Evolutionary conservation across 495 filamentous ascomycete genomes (phyloP), one percentile per base, ranked within the genome.

Genomic region (Pseudevernia furfuracea): DNA sequence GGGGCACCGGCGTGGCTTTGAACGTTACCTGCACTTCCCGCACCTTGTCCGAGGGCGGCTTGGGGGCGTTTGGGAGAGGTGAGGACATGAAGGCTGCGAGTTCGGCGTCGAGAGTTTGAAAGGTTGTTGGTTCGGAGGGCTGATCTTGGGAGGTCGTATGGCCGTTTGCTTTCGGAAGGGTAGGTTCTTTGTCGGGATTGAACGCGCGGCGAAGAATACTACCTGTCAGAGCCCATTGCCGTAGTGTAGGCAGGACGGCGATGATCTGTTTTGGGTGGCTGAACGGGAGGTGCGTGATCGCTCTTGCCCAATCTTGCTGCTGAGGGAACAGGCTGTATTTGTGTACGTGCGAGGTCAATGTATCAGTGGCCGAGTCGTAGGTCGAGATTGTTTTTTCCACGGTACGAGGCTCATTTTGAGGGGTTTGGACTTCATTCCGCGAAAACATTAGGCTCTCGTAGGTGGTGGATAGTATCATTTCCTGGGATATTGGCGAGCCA

Each of bases 211-310:
- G 75, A 7, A 93, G 81, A 17, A 94, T 68, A 17, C 78, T 84
- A 3, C 82, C 81, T 1, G 92, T 71, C 57, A 91, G 79, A 3
- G 84, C 87, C 70, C 90, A 93, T 74, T 95, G 90, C 11, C 90
- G 80, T 10, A 94, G 78, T 28, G 84, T 77, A 21, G 88, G 91
- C 32, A 97, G 78, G 60, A 96, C 85, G 46, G 82, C 82, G 34
- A 92, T 76, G 19, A 98, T 76, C 70, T 97, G 91, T 59, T 87
- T 83, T 3, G 94, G 94, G 71, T 97, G 94, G 2, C 86, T 84
- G 69, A 98, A 96, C 1, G 89, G 87, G 12, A 97, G 75, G 28
- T 89, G 82, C 44, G 81, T 82, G 32, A 98, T 72, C 3, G 80
- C 81, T 43, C 85, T 80, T 6, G 88, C 89, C 58, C 83, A 87